Evolutionary conservation across 2,329 filamentous ascomycete species (phyloP), one percentile per base, ranked within the genome.

Genomic region (Penicillium sp.): DNA sequence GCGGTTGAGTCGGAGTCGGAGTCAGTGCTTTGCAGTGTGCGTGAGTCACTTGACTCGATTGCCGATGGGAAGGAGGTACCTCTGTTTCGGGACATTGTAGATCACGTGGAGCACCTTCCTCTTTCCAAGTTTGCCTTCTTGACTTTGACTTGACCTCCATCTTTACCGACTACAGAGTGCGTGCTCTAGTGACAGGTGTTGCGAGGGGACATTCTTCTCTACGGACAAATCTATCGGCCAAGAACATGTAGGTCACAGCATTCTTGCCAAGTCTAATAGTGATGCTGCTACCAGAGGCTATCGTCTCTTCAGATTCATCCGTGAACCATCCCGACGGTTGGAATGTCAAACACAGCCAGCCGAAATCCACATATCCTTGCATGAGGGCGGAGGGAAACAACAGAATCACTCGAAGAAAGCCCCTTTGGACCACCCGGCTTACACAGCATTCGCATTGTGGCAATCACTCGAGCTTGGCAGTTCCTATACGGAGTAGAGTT

Each of bases 181-280:
- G 8, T 4, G 5, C 8, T 33, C 12, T 5, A 14, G 2, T 35
- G 9, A 11, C 2, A 35, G 30, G 30, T 14, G 30, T 35, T 35
- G 30, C 30, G 30, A 35, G 3, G 28, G 28, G 11, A 9, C 28
- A 33, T 6, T 9, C 28, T 3, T 6, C 28, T 33, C 28, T 33
- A 33, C 28, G 11, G n/a, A 30, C 18, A 9, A 9, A 33, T 28
- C 4, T 52, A 46, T 14, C 28, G 26, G 42, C 28, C 51, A 53
- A 53, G 51, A 35, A 35, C 21, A 20, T 47, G 28, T 14, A 47
- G 28, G 45, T 23, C 26, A 46, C 51, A 35, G 7, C 42, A 53
- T 53, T 47, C 51, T 47, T 53, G 51, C 51, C 42, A 53, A 53
- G 51, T 46, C 42, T 47, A 46, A 53, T 53, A 38, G 42, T 53